Percentiles rank a stretch among this genome's conserved stretches.
Evolutionary conservation across 2,329 filamentous ascomycete genomes (phyloP).

Genomic region (Pseudogymnoascus sp.): DNA sequence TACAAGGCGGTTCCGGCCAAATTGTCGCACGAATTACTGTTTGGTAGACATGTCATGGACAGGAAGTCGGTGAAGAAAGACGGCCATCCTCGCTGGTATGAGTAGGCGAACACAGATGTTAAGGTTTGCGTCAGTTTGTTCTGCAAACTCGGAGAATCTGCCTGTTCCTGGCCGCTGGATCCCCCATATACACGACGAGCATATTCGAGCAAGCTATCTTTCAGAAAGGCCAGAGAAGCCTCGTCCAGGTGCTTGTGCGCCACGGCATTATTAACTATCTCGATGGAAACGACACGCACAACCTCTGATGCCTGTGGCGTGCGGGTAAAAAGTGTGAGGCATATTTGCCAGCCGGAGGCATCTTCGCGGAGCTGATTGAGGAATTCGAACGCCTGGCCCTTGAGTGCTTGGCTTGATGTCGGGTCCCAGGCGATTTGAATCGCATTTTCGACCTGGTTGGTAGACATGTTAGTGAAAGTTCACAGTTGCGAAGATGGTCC

Average conservation of each 20-base stretch:
- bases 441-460: constrained; percentile 76
- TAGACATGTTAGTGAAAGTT: background rate
- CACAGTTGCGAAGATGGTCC: background rate
- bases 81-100: constrained; percentile 83
- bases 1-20: constrained; percentile 74
- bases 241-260: constrained; percentile 70
- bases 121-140: constrained; percentile 97
- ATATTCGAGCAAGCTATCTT: constrained; percentile 75
- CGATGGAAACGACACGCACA: constrained; percentile 80
- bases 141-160: constrained; percentile 73
- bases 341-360: constrained; percentile 83
- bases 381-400: constrained; percentile 76
- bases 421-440: constrained; percentile 91
- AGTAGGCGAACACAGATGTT: constrained; percentile 82
- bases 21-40: constrained; percentile 60
- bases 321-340: constrained; percentile 76
- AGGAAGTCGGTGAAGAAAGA: constrained; percentile 88
- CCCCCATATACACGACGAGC: constrained; percentile 67
- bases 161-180: constrained; percentile 41
- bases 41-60: constrained; percentile 58
- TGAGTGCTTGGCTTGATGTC: constrained; percentile 64
- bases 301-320: constrained; percentile 71
- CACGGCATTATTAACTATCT: constrained; percentile 87
- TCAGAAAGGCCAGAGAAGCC: constrained; percentile 66
- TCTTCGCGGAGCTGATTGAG: constrained; percentile 72